A percentile compares a stretch with the other conserved stretches of the same genome.
phyloP scores from a whole-genome alignment of 805 yeast species.

The Wickerhamomyces alni region DNA sequence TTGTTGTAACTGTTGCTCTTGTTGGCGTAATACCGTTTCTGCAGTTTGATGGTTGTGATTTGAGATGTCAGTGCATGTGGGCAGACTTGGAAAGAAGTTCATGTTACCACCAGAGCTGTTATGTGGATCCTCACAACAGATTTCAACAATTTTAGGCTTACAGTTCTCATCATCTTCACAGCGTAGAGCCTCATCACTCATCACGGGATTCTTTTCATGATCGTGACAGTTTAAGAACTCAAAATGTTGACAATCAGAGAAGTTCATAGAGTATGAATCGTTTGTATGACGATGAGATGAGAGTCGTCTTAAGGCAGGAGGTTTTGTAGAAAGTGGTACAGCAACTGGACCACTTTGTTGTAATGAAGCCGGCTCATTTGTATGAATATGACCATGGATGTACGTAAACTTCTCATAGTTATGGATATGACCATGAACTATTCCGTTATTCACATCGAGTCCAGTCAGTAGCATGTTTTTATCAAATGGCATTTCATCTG shows the following conservation, averaged over 20 bases:
- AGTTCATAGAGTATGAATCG: conserved; percentile 15
- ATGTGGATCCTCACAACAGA: conserved; percentile 29
- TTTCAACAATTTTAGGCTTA: conserved; percentile 33
- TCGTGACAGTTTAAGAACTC: conserved; percentile 35
- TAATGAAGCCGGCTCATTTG: conserved; percentile 13
- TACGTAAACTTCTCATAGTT: conserved; percentile 55
- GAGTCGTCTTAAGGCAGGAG: conserved; percentile 3
- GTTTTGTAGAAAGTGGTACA: too few species aligned
- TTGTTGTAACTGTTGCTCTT: background rate
- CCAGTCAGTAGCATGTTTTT: background rate
- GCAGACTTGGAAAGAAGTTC: conserved; percentile 6
- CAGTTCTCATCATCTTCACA: conserved; percentile 26
- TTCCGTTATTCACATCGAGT: conserved; percentile 32
- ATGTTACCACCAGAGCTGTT: too few species aligned
- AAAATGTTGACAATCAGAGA: conserved; percentile 33
- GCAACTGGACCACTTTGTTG: background rate
- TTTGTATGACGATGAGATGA: conserved; percentile 16
- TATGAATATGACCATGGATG: conserved; percentile 66
- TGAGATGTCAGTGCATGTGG: conserved; percentile 7
- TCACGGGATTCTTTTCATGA: conserved; percentile 10
- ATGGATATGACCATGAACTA: conserved; percentile 66
- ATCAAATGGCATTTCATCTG: background rate
- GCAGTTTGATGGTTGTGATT: conserved; percentile 1
- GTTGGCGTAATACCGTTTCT: background rate
- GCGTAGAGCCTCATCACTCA: conserved; percentile 11